A percentile compares a stretch with the other conserved stretches of the same genome.
Evolutionary conservation across 2,329 filamentous ascomycete genomes (phyloP).

Genomic region (Anthostomella pinea): DNA sequence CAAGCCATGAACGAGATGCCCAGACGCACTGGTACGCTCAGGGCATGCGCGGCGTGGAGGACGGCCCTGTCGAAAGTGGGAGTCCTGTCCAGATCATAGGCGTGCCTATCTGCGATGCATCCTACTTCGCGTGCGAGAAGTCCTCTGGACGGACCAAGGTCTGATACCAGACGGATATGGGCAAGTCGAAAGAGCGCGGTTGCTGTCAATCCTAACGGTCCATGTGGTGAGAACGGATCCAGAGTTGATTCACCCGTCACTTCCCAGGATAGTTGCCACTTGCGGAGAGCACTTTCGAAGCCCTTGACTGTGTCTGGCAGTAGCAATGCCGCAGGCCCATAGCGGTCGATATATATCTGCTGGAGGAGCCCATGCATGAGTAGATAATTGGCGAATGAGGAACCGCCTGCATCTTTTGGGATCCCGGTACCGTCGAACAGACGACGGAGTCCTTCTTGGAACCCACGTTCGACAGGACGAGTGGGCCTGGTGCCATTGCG

Average conservation of each 20-base stretch:
- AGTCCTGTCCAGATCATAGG: slow-evolving; percentile 39
- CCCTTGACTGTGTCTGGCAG: slow-evolving; percentile 38
- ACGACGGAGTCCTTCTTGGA: slow-evolving; percentile 33
- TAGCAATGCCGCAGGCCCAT: slow-evolving; percentile 28
- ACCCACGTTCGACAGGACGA: slow-evolving; percentile 14
- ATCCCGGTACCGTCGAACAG: slow-evolving; percentile 25
- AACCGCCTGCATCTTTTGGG: slow-evolving; percentile 33
- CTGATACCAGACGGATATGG: slow-evolving; percentile 27
- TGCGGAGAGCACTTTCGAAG: slow-evolving; percentile 44
- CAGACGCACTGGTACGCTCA: slow-evolving; percentile 51
- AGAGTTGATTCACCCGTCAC: slow-evolving; percentile 50
- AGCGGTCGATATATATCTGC: slow-evolving; percentile 50
- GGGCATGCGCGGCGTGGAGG: slow-evolving; percentile 50
- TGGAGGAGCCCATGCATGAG: slow-evolving; percentile 53
- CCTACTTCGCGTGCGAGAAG: slow-evolving; percentile 45
- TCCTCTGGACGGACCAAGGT: slow-evolving; percentile 43
- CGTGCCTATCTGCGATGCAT: too few species aligned
- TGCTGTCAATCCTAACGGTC: slow-evolving; percentile 51
- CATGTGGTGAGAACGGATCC: slow-evolving; percentile 50
- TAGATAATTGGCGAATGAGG: slow-evolving; percentile 52
- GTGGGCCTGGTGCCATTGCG: slow-evolving; percentile 45
- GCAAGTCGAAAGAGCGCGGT: slow-evolving; percentile 21
- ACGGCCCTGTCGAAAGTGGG: slow-evolving; percentile 47
- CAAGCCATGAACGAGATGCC: slow-evolving; percentile 51
- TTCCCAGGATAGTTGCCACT: slow-evolving; percentile 53